Base-by-base conservation (phyloP, 2,329 filamentous ascomycete genomes). In the Arthrobotrys sinensis region DNA sequence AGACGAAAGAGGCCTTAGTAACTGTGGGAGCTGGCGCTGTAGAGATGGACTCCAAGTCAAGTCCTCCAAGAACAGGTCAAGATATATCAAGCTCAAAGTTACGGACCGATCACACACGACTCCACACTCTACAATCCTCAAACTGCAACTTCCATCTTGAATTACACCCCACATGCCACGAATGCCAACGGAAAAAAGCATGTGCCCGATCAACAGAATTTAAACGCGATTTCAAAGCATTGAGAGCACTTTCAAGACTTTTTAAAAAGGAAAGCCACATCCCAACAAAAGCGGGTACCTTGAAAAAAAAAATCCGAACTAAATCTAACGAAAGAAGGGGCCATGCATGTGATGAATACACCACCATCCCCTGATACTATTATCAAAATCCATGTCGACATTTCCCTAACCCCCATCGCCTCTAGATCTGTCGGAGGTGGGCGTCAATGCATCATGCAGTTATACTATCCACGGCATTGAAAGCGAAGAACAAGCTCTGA, bases 251-350 rank as follows among this genome's bases (percentile, higher is more conserved):
- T n/a, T n/a, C n/a, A n/a, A 34, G 38, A 5, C 8, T 11, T 38
- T 21, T 36, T 48, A 10, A 57, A 11, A 38, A 19, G 5, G 50
- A 24, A 36, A 57, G 34, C 11, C 48, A 60, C 36, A 46, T 28
- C 69, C 69, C 69, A 73, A 73, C 69, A 73, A 73, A 73, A 50
- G 60, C 60, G 45, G 45, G 12, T 34, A 64, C 57, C 43, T 64
- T n/a, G 34, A 46, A 45, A 45, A 4, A 16, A 36, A 36, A 36
- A 36, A 55, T 12, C 32, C 52, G 32, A 36, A 55, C 32, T 6
- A 60, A 32, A 40, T 6, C 36, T 43, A 60, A 24, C 16, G n/a
- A 43, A 34, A 34, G 12, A 28, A 52, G 19, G 28, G 40, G 6
- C 19, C 21, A 55, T 36, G 32, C 55, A 60, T 60, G 36, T 60